Evolutionary conservation across 2,329 filamentous ascomycete genomes (phyloP), one percentile per base, ranked within the genome.

Genomic region (Colletotrichum sp.): DNA sequence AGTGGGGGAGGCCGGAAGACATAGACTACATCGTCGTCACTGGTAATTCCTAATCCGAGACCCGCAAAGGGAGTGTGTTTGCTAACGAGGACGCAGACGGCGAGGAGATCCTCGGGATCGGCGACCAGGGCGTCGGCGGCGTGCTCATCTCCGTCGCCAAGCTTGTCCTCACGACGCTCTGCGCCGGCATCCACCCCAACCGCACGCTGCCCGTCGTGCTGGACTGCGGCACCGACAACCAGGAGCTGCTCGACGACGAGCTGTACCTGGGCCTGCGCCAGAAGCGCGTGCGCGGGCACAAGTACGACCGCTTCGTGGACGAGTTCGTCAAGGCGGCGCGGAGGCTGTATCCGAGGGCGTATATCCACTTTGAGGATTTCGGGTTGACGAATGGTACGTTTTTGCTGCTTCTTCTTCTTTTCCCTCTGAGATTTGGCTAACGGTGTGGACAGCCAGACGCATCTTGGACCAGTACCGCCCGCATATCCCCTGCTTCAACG

Each of bases 291-390:
- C 87, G 93, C 3, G 95, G 96, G 0, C 86, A 94, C 79, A 85
- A 92, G 79, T 98, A 98, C 80, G 94, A 96, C 81, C 83, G 90
- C 1, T 95, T 98, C 77, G 91, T 98, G 2, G 93, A 95, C 62
- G 90, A 86, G 0, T 98, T 98, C 80, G 91, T 98, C 11, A 86
- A 88, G 68, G 89, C 92, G 0, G 93, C 93, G 1, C 88, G 92
- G 61, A 92, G 93, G 79, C 88, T 92, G 3, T 98, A 93, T 77
- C 96, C 96, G 0, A 92, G 90, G 62, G 95, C 96, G 0, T 96
- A 96, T 80, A 93, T 98, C 25, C 95, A 98, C 81, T 98, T 98
- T 80, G 95, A 98, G 80, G 96, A 98, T 81, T 98, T 98, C 85
- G 95, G 95, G 1, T 85, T 98, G 1, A 84, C 84, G 2, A 98